Conservation (phyloP, 371 early-diverging fungal genomes). For the Cokeromyces recurvatus region DNA sequence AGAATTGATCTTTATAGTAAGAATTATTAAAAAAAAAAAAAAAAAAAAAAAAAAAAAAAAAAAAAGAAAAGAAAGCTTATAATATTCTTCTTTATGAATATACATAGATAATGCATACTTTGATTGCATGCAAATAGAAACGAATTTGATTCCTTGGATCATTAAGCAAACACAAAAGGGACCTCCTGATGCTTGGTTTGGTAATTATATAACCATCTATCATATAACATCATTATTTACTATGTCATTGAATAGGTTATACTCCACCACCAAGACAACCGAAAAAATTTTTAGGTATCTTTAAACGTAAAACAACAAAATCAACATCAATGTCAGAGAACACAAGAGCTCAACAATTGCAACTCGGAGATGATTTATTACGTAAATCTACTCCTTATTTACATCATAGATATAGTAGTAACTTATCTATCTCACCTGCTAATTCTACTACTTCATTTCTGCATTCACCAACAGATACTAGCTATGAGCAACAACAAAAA, state of each 20-base stretch:
- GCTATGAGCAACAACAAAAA: too few relatives aligned
- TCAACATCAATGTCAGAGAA: constrained; percentile 1
- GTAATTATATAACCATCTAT: neutral
- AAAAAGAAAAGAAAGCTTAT: too few relatives aligned
- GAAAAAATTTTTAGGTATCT: constrained; percentile 21
- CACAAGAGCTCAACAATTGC: constrained; percentile 11
- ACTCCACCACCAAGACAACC: constrained; percentile 16
- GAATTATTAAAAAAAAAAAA: neutral
- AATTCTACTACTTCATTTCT: too few relatives aligned
- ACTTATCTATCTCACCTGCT: constrained; percentile 5
- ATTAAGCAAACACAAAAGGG: constrained; percentile 24
- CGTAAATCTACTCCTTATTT: constrained; percentile 7
- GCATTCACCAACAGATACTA: too few relatives aligned
- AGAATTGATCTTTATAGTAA: constrained; percentile 20
- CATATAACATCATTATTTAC: too few relatives aligned
- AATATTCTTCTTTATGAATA: neutral
- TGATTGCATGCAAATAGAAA: constrained; percentile 16
- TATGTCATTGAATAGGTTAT: constrained; percentile 14
- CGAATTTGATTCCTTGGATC: constrained; percentile 16
- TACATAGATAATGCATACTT: constrained; percentile 17
- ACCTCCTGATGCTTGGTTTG: constrained; percentile 25
- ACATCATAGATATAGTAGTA: constrained; percentile 1
- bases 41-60: too few relatives aligned
- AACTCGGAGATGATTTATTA: constrained; percentile 8
- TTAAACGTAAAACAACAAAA: constrained; percentile 16